These are phyloP conservation scores for Mycosphaerelloides madeirae DNA, from an alignment of 2,329 filamentous ascomycete species.

Conservation along the genomic window DNA sequence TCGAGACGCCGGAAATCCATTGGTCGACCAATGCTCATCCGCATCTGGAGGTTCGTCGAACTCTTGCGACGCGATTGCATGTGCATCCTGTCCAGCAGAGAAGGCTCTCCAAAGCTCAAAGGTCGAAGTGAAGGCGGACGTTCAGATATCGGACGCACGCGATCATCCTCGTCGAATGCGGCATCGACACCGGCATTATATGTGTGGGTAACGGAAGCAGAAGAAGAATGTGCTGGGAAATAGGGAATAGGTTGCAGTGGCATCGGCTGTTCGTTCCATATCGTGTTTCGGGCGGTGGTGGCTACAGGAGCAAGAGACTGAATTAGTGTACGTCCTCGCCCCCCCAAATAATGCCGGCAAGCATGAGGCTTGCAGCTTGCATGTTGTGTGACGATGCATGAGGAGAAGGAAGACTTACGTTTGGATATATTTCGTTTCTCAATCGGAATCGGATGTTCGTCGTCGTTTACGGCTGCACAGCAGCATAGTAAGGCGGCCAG, in stretches of 20 bases:
- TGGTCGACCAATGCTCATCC: slow-evolving; percentile 23
- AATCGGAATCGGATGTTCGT: slow-evolving; percentile 21
- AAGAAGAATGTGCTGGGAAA: slow-evolving; percentile 6
- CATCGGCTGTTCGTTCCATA: slow-evolving; percentile 23
- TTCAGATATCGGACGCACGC: slow-evolving; percentile 18
- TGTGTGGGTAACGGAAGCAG: not conserved
- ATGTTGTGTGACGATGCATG: not conserved
- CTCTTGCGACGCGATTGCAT: slow-evolving; percentile 14
- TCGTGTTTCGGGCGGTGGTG: slow-evolving; percentile 10
- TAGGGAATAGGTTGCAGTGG: slow-evolving; percentile 17
- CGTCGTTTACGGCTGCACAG: slow-evolving; percentile 28
- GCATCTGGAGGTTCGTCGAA: slow-evolving; percentile 18
- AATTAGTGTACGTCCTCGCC: slow-evolving; percentile 3
- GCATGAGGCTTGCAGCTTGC: not conserved
- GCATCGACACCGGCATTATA: slow-evolving; percentile 6
- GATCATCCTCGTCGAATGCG: slow-evolving; percentile 16
- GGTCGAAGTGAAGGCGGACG: slow-evolving; percentile 22
- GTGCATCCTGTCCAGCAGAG: slow-evolving; percentile 16
- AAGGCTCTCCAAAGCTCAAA: slow-evolving; percentile 20
- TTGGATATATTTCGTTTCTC: slow-evolving; percentile 14
- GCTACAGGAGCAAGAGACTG: slow-evolving; percentile 1
- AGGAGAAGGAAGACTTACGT: slow-evolving; percentile 9
- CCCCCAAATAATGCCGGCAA: not conserved
- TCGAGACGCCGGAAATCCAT: slow-evolving; percentile 25
- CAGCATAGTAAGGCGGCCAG: slow-evolving; percentile 34